These are phyloP conservation scores for Sarocladiaceae sp. DNA, from an alignment of 2,329 filamentous ascomycete genomes.

Conservation along the genomic window DNA sequence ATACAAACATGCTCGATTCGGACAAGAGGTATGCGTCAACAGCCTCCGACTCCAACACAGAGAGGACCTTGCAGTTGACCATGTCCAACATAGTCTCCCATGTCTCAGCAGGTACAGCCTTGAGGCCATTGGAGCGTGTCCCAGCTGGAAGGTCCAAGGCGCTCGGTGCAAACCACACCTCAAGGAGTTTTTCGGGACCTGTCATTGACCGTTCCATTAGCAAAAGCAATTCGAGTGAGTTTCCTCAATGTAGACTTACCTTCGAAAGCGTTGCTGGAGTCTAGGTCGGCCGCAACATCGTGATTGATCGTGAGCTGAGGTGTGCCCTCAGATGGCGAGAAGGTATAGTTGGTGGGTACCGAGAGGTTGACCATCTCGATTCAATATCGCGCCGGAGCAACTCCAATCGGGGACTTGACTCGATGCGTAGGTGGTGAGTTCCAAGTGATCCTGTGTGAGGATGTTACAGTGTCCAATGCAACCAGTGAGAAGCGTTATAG, in stretches of 20 bases:
- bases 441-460: no score
- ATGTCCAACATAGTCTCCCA: slow-evolving; percentile 98
- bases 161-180: slow-evolving; percentile 94
- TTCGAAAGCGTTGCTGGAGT: slow-evolving; percentile 95
- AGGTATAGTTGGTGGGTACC: slow-evolving; percentile 74
- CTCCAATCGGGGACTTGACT: no score
- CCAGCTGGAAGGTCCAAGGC: slow-evolving; percentile 64
- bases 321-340: slow-evolving; percentile 75
- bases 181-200: slow-evolving; percentile 94
- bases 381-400: no score
- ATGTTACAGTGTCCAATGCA: no score
- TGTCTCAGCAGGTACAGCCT: slow-evolving; percentile 72
- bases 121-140: slow-evolving; percentile 70
- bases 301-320: slow-evolving; percentile 95
- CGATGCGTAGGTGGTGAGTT: no score
- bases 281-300: slow-evolving; percentile 84
- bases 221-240: no score
- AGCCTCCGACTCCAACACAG: slow-evolving; percentile 84
- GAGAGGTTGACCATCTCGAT: slow-evolving; percentile 69
- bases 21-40: slow-evolving; percentile 96
- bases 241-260: no score
- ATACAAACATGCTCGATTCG: slow-evolving; percentile 99
- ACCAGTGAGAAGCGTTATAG: no score
- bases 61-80: slow-evolving; percentile 97
- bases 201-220: not conserved